A percentile compares a stretch with the other conserved stretches of the same genome.
These are phyloP conservation scores for Mucuna pruriens DNA, from an alignment of 306 rosid species.

Conservation along the genomic window DNA sequence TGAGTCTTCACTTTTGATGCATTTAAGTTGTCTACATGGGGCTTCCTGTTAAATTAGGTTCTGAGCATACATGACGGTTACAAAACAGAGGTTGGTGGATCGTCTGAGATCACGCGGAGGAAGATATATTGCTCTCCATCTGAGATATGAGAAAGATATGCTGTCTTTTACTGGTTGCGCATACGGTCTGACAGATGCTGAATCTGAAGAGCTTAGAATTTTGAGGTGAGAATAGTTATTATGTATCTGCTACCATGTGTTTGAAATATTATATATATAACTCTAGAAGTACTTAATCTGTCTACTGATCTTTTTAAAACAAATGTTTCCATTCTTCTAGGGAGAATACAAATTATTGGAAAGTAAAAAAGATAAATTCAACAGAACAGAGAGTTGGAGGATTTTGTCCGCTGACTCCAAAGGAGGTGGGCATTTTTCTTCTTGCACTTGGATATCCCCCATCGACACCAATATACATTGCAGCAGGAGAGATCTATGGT, in stretches of 20 bases:
- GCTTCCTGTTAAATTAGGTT: constrained; percentile 91
- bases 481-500: constrained; percentile 96
- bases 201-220: constrained; percentile 87
- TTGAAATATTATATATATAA: neutral
- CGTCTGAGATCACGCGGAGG: constrained; percentile 80
- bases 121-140: constrained; percentile 92
- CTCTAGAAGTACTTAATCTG: neutral
- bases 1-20: constrained; percentile 51
- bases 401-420: constrained; percentile 89
- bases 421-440: constrained; percentile 93
- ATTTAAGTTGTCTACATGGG: constrained; percentile 94
- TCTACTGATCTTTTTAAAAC: neutral
- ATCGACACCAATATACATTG: constrained; percentile 82
- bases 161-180: constrained; percentile 92
- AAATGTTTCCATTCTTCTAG: constrained; percentile 53
- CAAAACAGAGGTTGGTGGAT: constrained; percentile 97
- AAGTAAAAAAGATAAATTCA: constrained; percentile 78
- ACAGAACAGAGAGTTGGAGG: constrained; percentile 87
- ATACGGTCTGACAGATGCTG: constrained; percentile 74
- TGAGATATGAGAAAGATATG: constrained; percentile 97
- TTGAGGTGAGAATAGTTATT: constrained; percentile 67
- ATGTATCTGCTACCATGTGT: constrained; percentile 14
- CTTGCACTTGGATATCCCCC: constrained; percentile 82
- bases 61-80: constrained; percentile 96
- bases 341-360: constrained; percentile 92